Evolutionary conservation across 495 filamentous ascomycete genomes (phyloP), one percentile per base, ranked within the genome.

Genomic region (Lophiostoma macrostomum): DNA sequence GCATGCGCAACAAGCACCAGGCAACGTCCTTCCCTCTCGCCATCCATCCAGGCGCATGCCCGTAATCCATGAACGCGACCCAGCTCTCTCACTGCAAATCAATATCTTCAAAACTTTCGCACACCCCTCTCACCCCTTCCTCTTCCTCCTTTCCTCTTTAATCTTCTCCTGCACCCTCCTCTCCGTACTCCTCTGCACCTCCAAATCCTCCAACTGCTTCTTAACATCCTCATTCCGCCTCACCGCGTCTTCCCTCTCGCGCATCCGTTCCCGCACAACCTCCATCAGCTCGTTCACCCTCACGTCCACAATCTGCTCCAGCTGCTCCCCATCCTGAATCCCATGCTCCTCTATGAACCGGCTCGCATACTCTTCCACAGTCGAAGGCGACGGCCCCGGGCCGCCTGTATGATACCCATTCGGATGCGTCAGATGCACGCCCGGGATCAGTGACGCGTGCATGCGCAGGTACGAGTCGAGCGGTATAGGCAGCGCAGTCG

Each of bases 331-430:
- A 45, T 67, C 48, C 54, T 51, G 61, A 30, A 65, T 62, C 19
- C 67, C 47, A 55, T 60, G 53, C 36, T 64, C 67, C 34, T 67
- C 64, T 8, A 70, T 54, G 43, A 70, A 70, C 12, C 59, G 37
- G 23, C 63, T 39, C 23, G 68, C 56, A 35, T 63, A 71, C 12
- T 56, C 66, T 25, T 22, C 19, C 4, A 48, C 35, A 8, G 63
- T 53, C 13, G 60, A 34, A 3, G 63, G 44, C 3, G 67, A 41
- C 10, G 68, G 62, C 7, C 62, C 61, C 11, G 67, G 67, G 4
- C 70, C 70, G 43, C 70, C 70, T 16, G 68, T 65, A 30, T 64
- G 43, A 34, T 58, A 65, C 18, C 70, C 70, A 18, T 53, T 46
- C 12, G 60, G 60, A 34, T 73, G 70, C 3, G 70, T 73, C 28